Base-by-base conservation (phyloP, 306 rosid genomes). In the Benincasa hispida region DNA sequence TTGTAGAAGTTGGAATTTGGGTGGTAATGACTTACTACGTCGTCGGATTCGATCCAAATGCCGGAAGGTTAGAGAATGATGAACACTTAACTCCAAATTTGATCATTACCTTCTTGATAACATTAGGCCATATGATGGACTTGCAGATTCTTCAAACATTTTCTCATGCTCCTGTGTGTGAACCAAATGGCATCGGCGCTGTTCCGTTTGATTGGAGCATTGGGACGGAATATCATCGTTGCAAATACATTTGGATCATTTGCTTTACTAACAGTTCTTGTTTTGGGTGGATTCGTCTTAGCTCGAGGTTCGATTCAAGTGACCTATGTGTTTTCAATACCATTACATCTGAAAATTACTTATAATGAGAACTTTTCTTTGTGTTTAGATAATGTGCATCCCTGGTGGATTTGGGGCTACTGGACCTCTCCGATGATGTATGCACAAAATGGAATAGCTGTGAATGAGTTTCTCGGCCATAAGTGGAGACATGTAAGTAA, bases 401-500 rank as follows among this genome's bases (percentile, higher is more conserved):
- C 79, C 61, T 85, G 88, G 88, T 85, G 88, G 88, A 30, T 79
- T 50, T 85, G 88, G 88, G 88, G 85, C 27, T 85, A 82, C 13
- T 85, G 88, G 88, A 10, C 21, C 28, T 85, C 88, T 10, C 88
- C 88, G 18, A 11, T 85, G 83, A 85, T 82, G 85, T 85, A 85
- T 30, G 75, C 60, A 0, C 82, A 77, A 54, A 85, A 85, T 60
- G 88, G 79, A 6, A 74, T 85, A 13, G 72, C 70, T 47, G 85
- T 77, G 34, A 85, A 82, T 28, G 88, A 85, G 48, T 85, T 85
- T 54, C 79, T 82, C 7, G 85, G 85, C 28, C 1, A 73, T 8
- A 84, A 81, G 69, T 84, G 87, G 87, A 81, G 68, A 14, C 76
- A 79, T 47, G 87, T 84, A 84, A 79, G 76, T 45, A 60, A 47